Percentiles rank a stretch among this genome's conserved stretches.
phyloP scores from a whole-genome alignment of 2,329 filamentous ascomycete genomes.

The Arthrinium phaeospermum region DNA sequence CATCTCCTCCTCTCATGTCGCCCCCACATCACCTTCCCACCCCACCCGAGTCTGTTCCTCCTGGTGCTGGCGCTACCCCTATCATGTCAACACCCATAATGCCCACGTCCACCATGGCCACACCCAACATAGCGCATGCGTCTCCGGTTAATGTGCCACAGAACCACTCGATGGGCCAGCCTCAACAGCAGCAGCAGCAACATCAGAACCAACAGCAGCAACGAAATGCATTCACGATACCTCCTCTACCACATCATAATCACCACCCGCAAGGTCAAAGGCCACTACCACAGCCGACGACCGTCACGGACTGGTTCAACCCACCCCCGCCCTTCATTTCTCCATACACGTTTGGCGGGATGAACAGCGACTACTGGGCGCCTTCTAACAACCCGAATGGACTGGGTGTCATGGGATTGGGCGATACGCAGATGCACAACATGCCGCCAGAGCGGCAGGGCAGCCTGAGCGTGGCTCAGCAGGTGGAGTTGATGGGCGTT shows the following conservation, averaged over 20 bases:
- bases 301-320: slow-evolving; percentile 57
- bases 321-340: slow-evolving; percentile 59
- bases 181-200: slow-evolving; percentile 25
- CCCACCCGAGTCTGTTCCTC: slow-evolving; percentile 35
- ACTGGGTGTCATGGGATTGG: slow-evolving; percentile 32
- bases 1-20: slow-evolving; percentile 38
- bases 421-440: slow-evolving; percentile 31
- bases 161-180: slow-evolving; percentile 28
- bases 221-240: slow-evolving; percentile 46
- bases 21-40: slow-evolving; percentile 35
- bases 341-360: slow-evolving; percentile 53
- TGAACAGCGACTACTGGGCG: slow-evolving; percentile 40
- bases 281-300: slow-evolving; percentile 48
- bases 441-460: slow-evolving; percentile 62
- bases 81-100: slow-evolving; percentile 35
- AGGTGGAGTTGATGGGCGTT: slow-evolving; percentile 80
- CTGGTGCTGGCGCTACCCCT: slow-evolving; percentile 31
- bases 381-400: slow-evolving; percentile 33
- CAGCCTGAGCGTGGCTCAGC: slow-evolving; percentile 79
- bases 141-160: slow-evolving; percentile 32
- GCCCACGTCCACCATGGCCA: slow-evolving; percentile 32
- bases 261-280: slow-evolving; percentile 42
- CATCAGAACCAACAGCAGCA: slow-evolving; percentile 23
- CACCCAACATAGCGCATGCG: slow-evolving; percentile 29
- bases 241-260: slow-evolving; percentile 29